Evolutionary conservation across 2,329 filamentous ascomycete species (phyloP).

Genomic region (Blastomyces emzantsi): DNA sequence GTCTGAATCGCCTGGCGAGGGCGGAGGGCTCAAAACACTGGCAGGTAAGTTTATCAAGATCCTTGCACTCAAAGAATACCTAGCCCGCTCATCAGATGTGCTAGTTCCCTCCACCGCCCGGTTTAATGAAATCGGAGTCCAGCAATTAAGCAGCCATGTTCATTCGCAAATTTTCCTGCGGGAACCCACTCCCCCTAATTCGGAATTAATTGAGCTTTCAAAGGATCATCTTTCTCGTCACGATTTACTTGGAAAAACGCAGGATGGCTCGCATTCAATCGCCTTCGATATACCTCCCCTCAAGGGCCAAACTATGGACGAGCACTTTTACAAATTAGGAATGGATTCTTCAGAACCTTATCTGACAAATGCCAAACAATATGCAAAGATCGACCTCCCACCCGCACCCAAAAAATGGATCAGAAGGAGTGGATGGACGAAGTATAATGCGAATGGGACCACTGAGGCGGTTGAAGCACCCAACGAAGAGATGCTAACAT

Average conservation of each 20-base stretch:
- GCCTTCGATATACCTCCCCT: constrained; percentile 76
- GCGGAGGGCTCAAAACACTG: not conserved
- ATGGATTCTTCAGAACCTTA: constrained; percentile 82
- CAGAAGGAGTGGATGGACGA: constrained; percentile 81
- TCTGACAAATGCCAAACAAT: constrained; percentile 62
- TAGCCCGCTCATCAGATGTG: not conserved
- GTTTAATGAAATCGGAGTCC: constrained; percentile 88
- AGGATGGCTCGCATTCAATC: constrained; percentile 64
- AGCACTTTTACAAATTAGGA: constrained; percentile 87
- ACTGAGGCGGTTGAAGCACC: constrained; percentile 67
- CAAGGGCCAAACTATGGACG: constrained; percentile 73
- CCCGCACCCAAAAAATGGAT: constrained; percentile 64
- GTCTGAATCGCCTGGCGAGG: not conserved
- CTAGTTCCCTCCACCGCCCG: constrained; percentile 48
- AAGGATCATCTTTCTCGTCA: constrained; percentile 75
- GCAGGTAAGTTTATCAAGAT: constrained; percentile 4
- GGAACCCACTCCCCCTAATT: constrained; percentile 45
- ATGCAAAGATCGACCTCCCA: constrained; percentile 53
- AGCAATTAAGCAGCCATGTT: constrained; percentile 79
- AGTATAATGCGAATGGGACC: constrained; percentile 67
- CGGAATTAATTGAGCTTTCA: constrained; percentile 68
- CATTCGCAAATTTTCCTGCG: constrained; percentile 72
- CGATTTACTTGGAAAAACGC: constrained; percentile 83
- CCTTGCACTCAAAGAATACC: not conserved
- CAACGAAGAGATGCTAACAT: constrained; percentile 72